Evolutionary conservation across 2,329 filamentous ascomycete species (phyloP), one percentile per base, ranked within the genome.

Genomic region (Sphaerostilbella broomeana): DNA sequence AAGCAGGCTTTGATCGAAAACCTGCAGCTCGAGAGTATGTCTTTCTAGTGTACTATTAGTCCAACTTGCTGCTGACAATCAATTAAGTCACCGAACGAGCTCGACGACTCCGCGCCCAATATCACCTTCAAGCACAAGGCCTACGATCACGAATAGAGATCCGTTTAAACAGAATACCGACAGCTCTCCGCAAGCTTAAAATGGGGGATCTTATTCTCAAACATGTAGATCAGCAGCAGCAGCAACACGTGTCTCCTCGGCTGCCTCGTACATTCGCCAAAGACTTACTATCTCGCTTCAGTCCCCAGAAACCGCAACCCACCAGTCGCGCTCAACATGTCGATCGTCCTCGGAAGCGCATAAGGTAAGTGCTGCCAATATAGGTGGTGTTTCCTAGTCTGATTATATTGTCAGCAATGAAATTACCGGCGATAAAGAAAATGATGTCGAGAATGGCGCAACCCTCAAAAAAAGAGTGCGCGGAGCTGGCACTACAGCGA

Each of bases 1-100:
- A 95, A 94, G 63, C 85, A 92, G 61, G 83, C 84, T 9, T 67
- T 95, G 36, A 82, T 95, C 43, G 86, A 95, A 54, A 94, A 95
- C 53, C 64, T 95, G 26, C 86, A 94, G 57, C 72, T 95, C 27
- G 88, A 95, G 63, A 78, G 88, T 94, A 72, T 47, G 80, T 25
- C 28, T 15, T 24, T 35, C 12, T 15, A 12, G 5, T 12, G n/a
- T 28, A 18, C 18, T 20, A 27, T 13, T 9, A 17, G 17, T 17
- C 11, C 5, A 10, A 28, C 6, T 21, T 32, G 27, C 47, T n/a
- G 54, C 40, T 57, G 43, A 40, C 21, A 18, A 33, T 19, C 11
- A 12, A 15, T 34, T 34, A 38, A 95, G 88, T 95, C 50, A 88
- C 86, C 13, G 85, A 94, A 64, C 79, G 89, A 58, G 86, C 86